Percentiles rank a stretch among this genome's conserved stretches.
phyloP scores from a whole-genome alignment of 306 rosid genomes.

The Senna tora region DNA sequence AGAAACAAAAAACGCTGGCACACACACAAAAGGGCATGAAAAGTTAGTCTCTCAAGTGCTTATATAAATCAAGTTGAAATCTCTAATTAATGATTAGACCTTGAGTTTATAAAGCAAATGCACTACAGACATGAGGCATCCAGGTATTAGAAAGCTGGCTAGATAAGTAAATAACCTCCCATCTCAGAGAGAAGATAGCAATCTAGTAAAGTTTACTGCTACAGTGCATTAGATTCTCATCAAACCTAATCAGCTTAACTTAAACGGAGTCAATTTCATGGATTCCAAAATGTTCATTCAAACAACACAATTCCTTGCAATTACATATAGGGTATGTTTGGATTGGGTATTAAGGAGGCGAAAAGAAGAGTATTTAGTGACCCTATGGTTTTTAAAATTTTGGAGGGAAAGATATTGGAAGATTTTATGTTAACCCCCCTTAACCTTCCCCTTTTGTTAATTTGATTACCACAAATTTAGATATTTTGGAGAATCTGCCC shows the following conservation, averaged over 20 bases:
- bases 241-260: neutral
- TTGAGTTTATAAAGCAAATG: neutral
- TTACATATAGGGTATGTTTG: too few relatives aligned
- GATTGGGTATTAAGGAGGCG: too few relatives aligned
- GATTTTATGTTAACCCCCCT: too few relatives aligned
- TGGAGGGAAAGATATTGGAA: too few relatives aligned
- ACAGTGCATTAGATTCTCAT: neutral
- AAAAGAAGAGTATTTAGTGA: too few relatives aligned
- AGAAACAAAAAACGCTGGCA: neutral
- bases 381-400: too few relatives aligned
- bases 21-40: neutral
- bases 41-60: neutral
- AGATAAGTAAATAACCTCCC: neutral
- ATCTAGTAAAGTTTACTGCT: neutral
- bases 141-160: neutral
- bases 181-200: neutral
- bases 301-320: neutral
- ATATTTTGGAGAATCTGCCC: too few relatives aligned
- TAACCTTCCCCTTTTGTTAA: too few relatives aligned
- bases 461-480: too few relatives aligned
- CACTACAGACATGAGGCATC: slow-evolving; percentile 3
- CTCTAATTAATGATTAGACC: neutral
- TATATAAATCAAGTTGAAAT: neutral
- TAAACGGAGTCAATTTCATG: neutral
- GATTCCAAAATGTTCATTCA: slow-evolving; percentile 3